Evolutionary conservation across 2,329 filamentous ascomycete species (phyloP), one percentile per base, ranked within the genome.

Genomic region (Fusarium sambucinum): DNA sequence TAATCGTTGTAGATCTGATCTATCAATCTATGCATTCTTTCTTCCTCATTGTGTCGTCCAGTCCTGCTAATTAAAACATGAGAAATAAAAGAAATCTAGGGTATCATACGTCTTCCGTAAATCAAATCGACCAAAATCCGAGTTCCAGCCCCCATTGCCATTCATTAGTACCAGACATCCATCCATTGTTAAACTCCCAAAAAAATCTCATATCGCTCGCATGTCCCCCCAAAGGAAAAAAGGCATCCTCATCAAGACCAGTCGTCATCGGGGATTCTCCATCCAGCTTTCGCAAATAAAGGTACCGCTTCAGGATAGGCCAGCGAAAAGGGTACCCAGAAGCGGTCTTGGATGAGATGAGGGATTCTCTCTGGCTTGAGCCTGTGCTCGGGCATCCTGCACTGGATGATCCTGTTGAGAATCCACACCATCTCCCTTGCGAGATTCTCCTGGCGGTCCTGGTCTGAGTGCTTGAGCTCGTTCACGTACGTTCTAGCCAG

Each of bases 341-440:
- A 79, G 2, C 61, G 66, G 23, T 66, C 68, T 32, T 59, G 55
- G 42, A 68, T 62, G 13, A 79, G 63, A 27, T 70, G 69, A 38
- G 67, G 68, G 14, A 63, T 69, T 17, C 68, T 61, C 17, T 59
- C 55, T 4, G 68, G 63, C 6, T 35, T 65, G 7, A 74, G 63
- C 23, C 55, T 56, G 33, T 76, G 68, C 23, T 75, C 73, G 1
- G 52, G 25, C 2, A 55, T 53, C 5, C 55, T 48, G 7, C 72
- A 50, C 16, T 66, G 52, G 6, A 66, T 68, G 41, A 82, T 77
- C 17, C 72, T 73, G 12, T 64, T 53, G 47, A 83, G 68, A 7
- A 81, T 70, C 77, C 79, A 81, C 27, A 71, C 33, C 55, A 82
- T 65, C 56, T 80, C 76, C 5, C 56, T 59, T 7, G 75, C 76